A percentile compares a stretch with the other conserved stretches of the same genome.
These are phyloP conservation scores for Penicillium sp. DNA, from an alignment of 2,329 filamentous ascomycete species.

Conservation along the genomic window DNA sequence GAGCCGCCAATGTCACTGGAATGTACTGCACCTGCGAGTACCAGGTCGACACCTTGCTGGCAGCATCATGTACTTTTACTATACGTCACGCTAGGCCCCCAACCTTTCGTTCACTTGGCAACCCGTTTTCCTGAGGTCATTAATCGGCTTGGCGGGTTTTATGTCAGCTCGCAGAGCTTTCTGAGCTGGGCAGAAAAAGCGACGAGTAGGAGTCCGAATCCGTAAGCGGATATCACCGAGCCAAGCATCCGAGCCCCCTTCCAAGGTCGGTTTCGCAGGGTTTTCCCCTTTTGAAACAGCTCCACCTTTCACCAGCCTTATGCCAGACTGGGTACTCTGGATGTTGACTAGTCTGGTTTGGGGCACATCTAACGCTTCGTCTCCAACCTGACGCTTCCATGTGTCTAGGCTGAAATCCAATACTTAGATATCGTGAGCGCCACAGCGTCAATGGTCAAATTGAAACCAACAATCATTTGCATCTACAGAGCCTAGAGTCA, in stretches of 20 bases:
- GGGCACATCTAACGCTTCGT: background rate
- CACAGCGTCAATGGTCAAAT: background rate
- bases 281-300: background rate
- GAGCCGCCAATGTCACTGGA: background rate
- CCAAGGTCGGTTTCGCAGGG: background rate
- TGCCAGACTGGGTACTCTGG: background rate
- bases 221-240: constrained; percentile 4
- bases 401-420: too few relatives aligned
- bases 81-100: background rate
- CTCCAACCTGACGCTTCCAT: too few relatives aligned
- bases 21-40: background rate
- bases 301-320: constrained; percentile 6
- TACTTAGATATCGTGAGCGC: too few relatives aligned
- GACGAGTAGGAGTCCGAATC: background rate
- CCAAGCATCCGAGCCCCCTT: background rate
- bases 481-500: background rate
- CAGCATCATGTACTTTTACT: constrained; percentile 1
- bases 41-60: constrained; percentile 2
- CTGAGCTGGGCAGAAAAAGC: too few relatives aligned
- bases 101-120: background rate
- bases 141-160: background rate
- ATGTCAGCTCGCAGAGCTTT: too few relatives aligned
- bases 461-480: background rate
- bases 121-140: background rate
- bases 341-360: background rate